Percentiles rank a stretch among this genome's conserved stretches.
These are phyloP conservation scores for Colletotrichum lini DNA, from an alignment of 2,329 filamentous ascomycete species.

Conservation along the genomic window DNA sequence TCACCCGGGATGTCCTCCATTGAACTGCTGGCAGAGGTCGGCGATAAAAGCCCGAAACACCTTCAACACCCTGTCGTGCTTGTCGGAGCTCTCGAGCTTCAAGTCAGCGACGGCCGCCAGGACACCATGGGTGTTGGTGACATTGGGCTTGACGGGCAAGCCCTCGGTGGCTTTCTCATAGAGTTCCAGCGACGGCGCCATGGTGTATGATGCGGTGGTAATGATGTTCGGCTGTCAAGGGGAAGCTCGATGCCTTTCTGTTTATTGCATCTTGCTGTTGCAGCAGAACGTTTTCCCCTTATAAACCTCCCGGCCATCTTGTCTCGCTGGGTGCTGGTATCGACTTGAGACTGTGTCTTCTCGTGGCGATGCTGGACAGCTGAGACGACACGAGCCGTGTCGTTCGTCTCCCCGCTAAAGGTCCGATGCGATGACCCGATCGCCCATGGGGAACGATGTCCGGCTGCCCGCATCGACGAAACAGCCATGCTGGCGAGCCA, in stretches of 20 bases:
- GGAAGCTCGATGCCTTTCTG: not conserved
- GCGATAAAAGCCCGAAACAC: slow-evolving; percentile 75
- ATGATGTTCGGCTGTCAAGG: not conserved
- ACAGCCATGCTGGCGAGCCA: slow-evolving; percentile 2
- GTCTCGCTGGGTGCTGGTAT: not conserved
- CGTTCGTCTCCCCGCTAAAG: not conserved
- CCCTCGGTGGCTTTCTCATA: slow-evolving; percentile 34
- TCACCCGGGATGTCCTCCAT: slow-evolving; percentile 78
- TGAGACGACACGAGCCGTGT: slow-evolving; percentile 6
- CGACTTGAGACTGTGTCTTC: not conserved
- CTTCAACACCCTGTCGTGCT: slow-evolving; percentile 61
- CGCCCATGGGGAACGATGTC: slow-evolving; percentile 18
- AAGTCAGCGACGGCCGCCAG: slow-evolving; percentile 9
- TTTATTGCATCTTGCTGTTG: not conserved
- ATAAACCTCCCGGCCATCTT: slow-evolving; percentile 1
- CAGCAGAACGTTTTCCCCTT: slow-evolving; percentile 1
- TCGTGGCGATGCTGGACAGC: not conserved
- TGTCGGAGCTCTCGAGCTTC: slow-evolving; percentile 31
- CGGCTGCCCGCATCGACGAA: not conserved
- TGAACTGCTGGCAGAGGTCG: slow-evolving; percentile 79
- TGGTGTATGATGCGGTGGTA: slow-evolving; percentile 1
- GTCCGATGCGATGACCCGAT: slow-evolving; percentile 25
- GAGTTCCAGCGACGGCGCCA: slow-evolving; percentile 36
- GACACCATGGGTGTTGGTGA: slow-evolving; percentile 24
- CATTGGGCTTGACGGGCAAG: slow-evolving; percentile 31